Conservation (phyloP, 805 yeast species). For the Zygosaccharomyces gambellarensis region DNA sequence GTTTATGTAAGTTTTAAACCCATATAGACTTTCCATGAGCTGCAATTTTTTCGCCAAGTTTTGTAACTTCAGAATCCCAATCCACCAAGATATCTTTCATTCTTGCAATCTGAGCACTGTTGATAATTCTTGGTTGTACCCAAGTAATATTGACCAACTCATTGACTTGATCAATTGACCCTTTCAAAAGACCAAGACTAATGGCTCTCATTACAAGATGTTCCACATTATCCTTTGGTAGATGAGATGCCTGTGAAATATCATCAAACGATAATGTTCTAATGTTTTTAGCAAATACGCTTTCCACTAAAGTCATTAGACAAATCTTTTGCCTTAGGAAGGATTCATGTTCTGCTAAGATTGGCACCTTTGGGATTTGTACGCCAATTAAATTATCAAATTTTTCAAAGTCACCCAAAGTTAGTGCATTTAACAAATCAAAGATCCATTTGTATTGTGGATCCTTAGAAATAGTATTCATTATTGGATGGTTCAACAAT, state of each 20-base stretch:
- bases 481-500: conserved; percentile 81
- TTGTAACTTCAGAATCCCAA: conserved; percentile 76
- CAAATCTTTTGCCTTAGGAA: conserved; percentile 88
- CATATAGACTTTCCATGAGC: conserved; percentile 59
- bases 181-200: conserved; percentile 75
- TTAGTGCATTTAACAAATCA: conserved; percentile 62
- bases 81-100: conserved; percentile 67
- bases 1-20: conserved; percentile 38
- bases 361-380: conserved; percentile 46
- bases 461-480: conserved; percentile 45
- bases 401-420: conserved; percentile 66
- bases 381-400: conserved; percentile 49
- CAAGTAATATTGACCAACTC: conserved; percentile 77
- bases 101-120: conserved; percentile 66
- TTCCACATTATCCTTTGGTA: conserved; percentile 67
- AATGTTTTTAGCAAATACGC: conserved; percentile 73
- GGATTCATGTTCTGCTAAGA: conserved; percentile 51
- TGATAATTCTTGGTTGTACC: conserved; percentile 95
- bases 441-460: conserved; percentile 64
- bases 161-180: conserved; percentile 85
- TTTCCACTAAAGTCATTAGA: conserved; percentile 84
- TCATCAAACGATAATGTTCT: conserved; percentile 69
- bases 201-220: conserved; percentile 87
- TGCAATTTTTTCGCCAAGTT: conserved; percentile 58
- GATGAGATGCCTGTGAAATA: conserved; percentile 65